Evolutionary conservation across 495 filamentous ascomycete genomes (phyloP).

Genomic region (Penicillium turbatum): DNA sequence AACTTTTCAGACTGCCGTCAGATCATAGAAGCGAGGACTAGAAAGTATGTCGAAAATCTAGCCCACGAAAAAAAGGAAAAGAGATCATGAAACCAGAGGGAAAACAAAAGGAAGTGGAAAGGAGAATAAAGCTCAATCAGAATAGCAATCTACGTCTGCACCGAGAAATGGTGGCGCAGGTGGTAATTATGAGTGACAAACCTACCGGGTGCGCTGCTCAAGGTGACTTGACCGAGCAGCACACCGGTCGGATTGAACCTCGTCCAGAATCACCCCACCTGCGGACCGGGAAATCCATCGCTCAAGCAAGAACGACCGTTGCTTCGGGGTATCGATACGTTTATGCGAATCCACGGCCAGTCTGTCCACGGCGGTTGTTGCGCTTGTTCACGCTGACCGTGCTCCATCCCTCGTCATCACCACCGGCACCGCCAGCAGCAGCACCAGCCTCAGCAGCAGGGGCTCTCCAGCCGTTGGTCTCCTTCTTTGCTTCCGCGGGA

Average conservation of each 20-base stretch:
- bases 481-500: conserved; percentile 33
- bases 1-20: conserved; percentile 48
- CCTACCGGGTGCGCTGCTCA: neutral
- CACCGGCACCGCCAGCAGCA: conserved; percentile 33
- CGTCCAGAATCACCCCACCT: conserved; percentile 6
- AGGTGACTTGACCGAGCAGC: neutral
- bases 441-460: conserved; percentile 35
- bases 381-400: conserved; percentile 57
- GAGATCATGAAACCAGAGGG: conserved; percentile 25
- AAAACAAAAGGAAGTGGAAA: conserved; percentile 16
- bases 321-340: conserved; percentile 40
- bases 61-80: conserved; percentile 22
- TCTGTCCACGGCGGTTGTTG: conserved; percentile 49
- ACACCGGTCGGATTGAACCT: neutral
- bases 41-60: conserved; percentile 35
- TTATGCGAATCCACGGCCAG: conserved; percentile 48
- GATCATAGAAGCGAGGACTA: conserved; percentile 38
- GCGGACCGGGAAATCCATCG: conserved; percentile 6
- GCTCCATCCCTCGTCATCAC: conserved; percentile 74
- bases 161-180: conserved; percentile 6
- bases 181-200: conserved; percentile 18
- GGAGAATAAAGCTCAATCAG: conserved; percentile 15
- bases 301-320: conserved; percentile 24
- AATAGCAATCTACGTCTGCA: conserved; percentile 19
- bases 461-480: conserved; percentile 41